Percentiles rank a stretch among this genome's conserved stretches.
Evolutionary conservation across 768 basidiomycete species (phyloP).

Genomic region (Pulveroboletus frians): DNA sequence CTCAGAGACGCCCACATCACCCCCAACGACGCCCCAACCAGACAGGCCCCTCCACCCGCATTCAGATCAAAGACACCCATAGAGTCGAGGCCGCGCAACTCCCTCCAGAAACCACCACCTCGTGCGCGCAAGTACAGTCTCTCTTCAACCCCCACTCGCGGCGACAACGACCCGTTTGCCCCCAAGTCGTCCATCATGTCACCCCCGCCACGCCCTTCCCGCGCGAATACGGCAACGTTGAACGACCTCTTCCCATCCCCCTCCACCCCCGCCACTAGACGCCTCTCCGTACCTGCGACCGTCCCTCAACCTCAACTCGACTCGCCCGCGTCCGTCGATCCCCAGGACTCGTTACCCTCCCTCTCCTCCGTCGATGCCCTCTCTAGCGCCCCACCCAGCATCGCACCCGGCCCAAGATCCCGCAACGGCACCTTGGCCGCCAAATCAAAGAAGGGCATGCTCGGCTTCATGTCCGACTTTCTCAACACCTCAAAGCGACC

Average conservation of each 20-base stretch:
- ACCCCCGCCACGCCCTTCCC: constrained; percentile 74
- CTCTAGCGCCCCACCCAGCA: neutral
- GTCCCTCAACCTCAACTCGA: constrained; percentile 25
- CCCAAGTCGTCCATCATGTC: constrained; percentile 22
- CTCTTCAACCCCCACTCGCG: constrained; percentile 25
- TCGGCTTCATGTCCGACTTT: constrained; percentile 64
- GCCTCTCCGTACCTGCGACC: constrained; percentile 46
- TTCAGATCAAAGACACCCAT: constrained; percentile 28
- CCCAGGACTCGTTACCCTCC: constrained; percentile 21
- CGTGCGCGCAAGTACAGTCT: constrained; percentile 50
- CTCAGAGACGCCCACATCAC: constrained; percentile 61
- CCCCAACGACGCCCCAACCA: too few relatives aligned
- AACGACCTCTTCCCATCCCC: constrained; percentile 62
- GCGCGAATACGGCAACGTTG: constrained; percentile 79
- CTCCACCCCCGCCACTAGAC: constrained; percentile 39
- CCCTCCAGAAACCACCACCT: constrained; percentile 60
- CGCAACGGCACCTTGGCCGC: constrained; percentile 39
- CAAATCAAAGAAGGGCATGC: constrained; percentile 59
- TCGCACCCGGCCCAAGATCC: constrained; percentile 30
- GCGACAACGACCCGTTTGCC: constrained; percentile 58
- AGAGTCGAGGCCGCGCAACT: constrained; percentile 40
- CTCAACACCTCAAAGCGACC: constrained; percentile 70
- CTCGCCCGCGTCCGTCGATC: constrained; percentile 16
- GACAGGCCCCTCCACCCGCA: constrained; percentile 39
- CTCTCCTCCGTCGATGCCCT: constrained; percentile 12